These are phyloP conservation scores for Brettanomyces nanus DNA, from an alignment of 805 yeast species.

Conservation along the genomic window DNA sequence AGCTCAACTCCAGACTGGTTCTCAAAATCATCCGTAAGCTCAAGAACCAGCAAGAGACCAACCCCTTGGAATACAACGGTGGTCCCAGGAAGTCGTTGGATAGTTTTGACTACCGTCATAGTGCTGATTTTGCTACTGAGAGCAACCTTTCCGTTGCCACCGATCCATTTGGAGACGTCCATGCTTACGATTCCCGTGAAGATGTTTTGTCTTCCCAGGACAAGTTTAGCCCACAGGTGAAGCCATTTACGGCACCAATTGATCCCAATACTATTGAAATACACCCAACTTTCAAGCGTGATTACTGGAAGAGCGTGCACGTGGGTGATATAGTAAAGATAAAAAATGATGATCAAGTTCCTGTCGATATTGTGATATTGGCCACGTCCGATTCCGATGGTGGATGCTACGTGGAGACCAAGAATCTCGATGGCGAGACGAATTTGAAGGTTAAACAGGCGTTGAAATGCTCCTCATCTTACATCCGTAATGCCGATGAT, in stretches of 20 bases:
- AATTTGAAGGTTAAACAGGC: conserved; percentile 73
- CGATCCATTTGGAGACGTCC: conserved; percentile 20
- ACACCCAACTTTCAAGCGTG: conserved; percentile 29
- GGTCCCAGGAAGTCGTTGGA: conserved; percentile 23
- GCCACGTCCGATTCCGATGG: conserved; percentile 66
- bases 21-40: conserved; percentile 13
- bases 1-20: conserved; percentile 23
- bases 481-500: conserved; percentile 34
- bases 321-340: conserved; percentile 71
- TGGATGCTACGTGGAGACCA: conserved; percentile 66
- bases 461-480: conserved; percentile 43
- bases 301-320: conserved; percentile 62
- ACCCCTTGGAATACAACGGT: conserved; percentile 20
- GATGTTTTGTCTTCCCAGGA: conserved; percentile 2
- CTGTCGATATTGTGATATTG: conserved; percentile 64
- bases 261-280: conserved; percentile 7
- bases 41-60: conserved; percentile 16
- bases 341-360: conserved; percentile 64
- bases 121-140: conserved; percentile 10
- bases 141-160: conserved; percentile 15
- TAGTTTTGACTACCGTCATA: conserved; percentile 26
- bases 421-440: conserved; percentile 76
- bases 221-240: conserved; percentile 9
- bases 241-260: conserved; percentile 24
- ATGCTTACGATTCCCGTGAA: conserved; percentile 8